A percentile compares a stretch with the other conserved stretches of the same genome.
Evolutionary conservation across 176 grass and related monocot genomes (phyloP).

Genomic region (Hsuehochloa calcarea): DNA sequence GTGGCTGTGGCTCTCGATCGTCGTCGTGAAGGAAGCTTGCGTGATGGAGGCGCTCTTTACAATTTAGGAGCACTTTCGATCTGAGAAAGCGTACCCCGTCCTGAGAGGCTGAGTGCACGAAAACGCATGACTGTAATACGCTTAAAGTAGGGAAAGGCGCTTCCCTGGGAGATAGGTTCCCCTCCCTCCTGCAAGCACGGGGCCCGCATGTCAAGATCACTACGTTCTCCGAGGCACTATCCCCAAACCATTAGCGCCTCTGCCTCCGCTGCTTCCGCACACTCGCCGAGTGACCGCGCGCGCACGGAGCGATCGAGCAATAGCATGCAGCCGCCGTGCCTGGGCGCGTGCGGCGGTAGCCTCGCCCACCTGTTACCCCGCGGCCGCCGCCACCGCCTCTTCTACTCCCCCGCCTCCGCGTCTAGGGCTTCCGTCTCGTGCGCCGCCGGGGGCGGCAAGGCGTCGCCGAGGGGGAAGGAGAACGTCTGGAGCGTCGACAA

Average conservation of each 20-base stretch:
- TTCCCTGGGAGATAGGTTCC: neutral
- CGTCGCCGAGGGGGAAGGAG: conserved; percentile 61
- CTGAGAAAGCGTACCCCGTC: neutral
- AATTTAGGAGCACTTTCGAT: neutral
- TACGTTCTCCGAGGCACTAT: conserved; percentile 4
- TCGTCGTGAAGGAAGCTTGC: neutral
- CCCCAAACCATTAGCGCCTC: conserved; percentile 16
- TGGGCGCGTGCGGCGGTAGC: conserved; percentile 50
- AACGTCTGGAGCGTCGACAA: conserved; percentile 97
- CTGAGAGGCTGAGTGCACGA: fast-evolving
- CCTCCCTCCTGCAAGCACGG: neutral
- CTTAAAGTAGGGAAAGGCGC: neutral
- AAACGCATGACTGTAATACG: fast-evolving
- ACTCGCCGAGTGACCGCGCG: neutral
- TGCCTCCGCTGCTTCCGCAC: neutral
- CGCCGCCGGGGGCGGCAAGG: conserved; percentile 28
- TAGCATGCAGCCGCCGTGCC: conserved; percentile 66
- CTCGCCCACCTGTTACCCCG: neutral
- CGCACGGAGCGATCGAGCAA: neutral
- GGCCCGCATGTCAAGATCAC: conserved; percentile 6
- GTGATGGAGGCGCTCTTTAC: neutral
- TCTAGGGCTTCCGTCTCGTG: conserved; percentile 25
- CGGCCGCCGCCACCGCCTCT: neutral
- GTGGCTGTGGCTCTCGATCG: neutral
- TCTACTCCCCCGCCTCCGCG: neutral